A percentile compares a stretch with the other conserved stretches of the same genome.
phyloP scores from a whole-genome alignment of 164 flowering plant species.

The Nymphaea thermarum region DNA sequence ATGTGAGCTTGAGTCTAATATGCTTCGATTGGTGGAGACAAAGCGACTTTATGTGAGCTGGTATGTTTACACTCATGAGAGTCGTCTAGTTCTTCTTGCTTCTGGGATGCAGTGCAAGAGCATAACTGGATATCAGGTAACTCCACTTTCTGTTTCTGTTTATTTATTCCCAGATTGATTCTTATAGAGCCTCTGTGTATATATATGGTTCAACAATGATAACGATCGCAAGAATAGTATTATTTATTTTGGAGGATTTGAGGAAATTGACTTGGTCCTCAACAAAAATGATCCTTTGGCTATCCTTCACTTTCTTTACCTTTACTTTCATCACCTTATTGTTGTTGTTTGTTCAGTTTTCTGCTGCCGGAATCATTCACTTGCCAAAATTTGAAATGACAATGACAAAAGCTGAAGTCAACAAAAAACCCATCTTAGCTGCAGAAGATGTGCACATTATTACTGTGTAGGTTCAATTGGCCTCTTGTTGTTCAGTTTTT shows the following conservation, averaged over 20 bases:
- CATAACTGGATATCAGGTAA: conserved; percentile 84
- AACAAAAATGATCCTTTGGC: neutral
- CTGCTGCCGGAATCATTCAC: conserved; percentile 78
- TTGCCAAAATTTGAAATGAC: conserved; percentile 94
- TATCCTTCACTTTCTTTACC: conserved; percentile 1
- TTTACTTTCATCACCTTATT: neutral
- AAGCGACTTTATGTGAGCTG: conserved; percentile 71
- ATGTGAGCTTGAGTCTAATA: conserved; percentile 41
- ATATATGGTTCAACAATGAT: no score
- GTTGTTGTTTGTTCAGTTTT: conserved; percentile 46
- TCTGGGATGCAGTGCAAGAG: conserved; percentile 95
- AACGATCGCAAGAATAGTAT: no score
- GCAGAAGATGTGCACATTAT: conserved; percentile 75
- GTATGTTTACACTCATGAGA: conserved; percentile 94
- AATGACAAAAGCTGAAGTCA: conserved; percentile 81
- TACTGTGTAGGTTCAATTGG: conserved; percentile 50
- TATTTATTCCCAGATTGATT: no score
- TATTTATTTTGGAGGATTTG: no score
- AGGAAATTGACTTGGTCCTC: no score
- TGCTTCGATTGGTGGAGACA: conserved; percentile 62
- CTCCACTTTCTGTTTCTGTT: neutral
- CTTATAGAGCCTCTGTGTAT: no score
- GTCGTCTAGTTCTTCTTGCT: conserved; percentile 91
- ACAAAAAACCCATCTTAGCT: conserved; percentile 74
- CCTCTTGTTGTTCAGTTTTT: neutral